Conservation (phyloP, 2,329 filamentous ascomycete species). For the Metarhizium anisopliae region DNA sequence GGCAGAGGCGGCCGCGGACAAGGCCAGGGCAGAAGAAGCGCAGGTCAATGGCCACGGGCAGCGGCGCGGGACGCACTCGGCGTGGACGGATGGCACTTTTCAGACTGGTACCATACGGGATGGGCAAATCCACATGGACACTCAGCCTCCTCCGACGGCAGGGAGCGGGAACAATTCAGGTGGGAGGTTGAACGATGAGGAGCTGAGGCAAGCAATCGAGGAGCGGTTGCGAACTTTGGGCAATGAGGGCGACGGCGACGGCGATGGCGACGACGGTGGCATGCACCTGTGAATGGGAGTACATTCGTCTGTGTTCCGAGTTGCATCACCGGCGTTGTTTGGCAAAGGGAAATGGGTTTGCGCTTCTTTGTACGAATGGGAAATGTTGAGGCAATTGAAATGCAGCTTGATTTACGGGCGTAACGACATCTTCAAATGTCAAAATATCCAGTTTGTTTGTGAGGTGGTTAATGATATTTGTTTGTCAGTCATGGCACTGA, state of each 20-base stretch:
- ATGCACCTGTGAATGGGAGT: conserved; percentile 44
- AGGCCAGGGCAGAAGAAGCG: conserved; percentile 11
- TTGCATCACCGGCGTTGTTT: conserved; percentile 2
- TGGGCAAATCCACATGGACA: conserved; percentile 39
- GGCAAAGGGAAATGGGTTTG: neutral
- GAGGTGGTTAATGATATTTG: neutral
- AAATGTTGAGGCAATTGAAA: neutral
- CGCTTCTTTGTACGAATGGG: neutral
- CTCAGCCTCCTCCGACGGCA: conserved; percentile 11
- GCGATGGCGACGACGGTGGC: conserved; percentile 39
- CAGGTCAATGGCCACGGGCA: neutral
- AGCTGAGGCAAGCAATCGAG: conserved; percentile 47
- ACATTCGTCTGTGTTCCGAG: neutral
- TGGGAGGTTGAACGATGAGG: conserved; percentile 47
- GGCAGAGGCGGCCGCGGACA: conserved; percentile 21
- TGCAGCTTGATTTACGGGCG: neutral
- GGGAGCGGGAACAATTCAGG: conserved; percentile 16
- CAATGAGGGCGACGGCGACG: conserved; percentile 28
- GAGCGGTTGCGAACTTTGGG: conserved; percentile 40
- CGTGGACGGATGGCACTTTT: conserved; percentile 57
- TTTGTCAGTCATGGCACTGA: neutral
- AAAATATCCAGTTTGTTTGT: neutral
- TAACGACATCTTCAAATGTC: neutral
- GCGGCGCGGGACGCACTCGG: conserved; percentile 21
- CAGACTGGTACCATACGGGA: conserved; percentile 48